Evolutionary conservation across 495 filamentous ascomycete genomes (phyloP).

Genomic region (Lophiostoma macrostomum): DNA sequence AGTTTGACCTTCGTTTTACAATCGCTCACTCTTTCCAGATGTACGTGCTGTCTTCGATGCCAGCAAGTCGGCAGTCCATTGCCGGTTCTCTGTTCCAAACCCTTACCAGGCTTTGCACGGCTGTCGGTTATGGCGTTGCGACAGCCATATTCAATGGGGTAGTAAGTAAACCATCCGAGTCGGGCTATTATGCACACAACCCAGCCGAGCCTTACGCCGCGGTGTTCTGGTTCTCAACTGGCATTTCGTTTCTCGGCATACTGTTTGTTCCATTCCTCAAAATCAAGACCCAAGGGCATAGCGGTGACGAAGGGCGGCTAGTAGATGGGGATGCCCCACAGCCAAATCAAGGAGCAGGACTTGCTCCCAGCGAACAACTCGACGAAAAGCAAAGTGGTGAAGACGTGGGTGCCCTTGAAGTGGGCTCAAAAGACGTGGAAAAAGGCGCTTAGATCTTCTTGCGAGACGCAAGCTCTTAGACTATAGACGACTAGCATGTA

Average conservation of each 20-base stretch:
- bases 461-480: too few species aligned
- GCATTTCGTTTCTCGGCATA: constrained; percentile 16
- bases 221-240: constrained; percentile 35
- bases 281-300: constrained; percentile 40
- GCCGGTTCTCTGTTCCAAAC: constrained; percentile 45
- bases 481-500: too few species aligned
- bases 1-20: neutral
- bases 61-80: constrained; percentile 38
- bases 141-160: constrained; percentile 42
- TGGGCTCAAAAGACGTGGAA: too few species aligned
- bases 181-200: constrained; percentile 36
- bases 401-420: neutral
- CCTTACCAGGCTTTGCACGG: constrained; percentile 39
- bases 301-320: constrained; percentile 20
- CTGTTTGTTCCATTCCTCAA: constrained; percentile 37
- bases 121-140: constrained; percentile 39
- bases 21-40: constrained; percentile 31
- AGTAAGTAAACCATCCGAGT: constrained; percentile 23
- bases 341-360: neutral
- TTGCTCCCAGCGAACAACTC: neutral
- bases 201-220: constrained; percentile 39
- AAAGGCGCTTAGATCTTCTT: too few species aligned
- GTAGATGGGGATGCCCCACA: constrained; percentile 1
- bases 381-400: neutral
- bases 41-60: constrained; percentile 45